Conservation (phyloP, 2,329 filamentous ascomycete species). For the Curvularia sp. region DNA sequence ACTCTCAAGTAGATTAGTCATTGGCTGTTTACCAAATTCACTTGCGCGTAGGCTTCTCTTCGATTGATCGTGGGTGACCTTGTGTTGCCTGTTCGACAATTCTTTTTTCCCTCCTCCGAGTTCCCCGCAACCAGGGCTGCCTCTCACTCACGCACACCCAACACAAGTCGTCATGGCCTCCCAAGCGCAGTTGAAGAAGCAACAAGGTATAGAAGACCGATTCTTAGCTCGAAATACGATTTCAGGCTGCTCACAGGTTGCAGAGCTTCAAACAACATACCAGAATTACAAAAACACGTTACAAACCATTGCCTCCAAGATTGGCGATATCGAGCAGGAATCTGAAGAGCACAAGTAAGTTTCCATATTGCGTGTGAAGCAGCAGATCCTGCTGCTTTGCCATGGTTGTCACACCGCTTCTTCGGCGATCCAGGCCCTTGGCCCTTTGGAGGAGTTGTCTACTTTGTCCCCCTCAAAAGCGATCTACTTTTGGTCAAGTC, state of each 20-base stretch:
- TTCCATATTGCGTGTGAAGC: constrained; percentile 2
- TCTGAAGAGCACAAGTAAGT: constrained; percentile 96
- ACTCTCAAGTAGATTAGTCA: neutral
- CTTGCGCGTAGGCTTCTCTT: neutral
- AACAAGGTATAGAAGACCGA: constrained; percentile 66
- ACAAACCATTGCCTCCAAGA: constrained; percentile 93
- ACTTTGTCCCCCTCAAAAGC: neutral
- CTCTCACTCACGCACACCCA: neutral
- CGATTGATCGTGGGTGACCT: neutral
- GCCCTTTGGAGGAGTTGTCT: neutral
- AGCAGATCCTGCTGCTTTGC: neutral
- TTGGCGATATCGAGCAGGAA: constrained; percentile 96
- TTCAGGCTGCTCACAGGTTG: constrained; percentile 19
- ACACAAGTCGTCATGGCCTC: constrained; percentile 53
- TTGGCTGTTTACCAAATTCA: neutral
- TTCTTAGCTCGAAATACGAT: neutral
- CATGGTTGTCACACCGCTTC: constrained; percentile 8
- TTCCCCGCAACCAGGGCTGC: constrained; percentile 27
- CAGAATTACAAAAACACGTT: constrained; percentile 77
- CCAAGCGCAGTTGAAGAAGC: constrained; percentile 69
- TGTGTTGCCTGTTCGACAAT: neutral
- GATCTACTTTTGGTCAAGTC: neutral
- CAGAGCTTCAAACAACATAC: constrained; percentile 82
- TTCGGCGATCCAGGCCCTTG: constrained; percentile 1
- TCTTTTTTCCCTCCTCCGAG: constrained; percentile 25